A percentile compares a stretch with the other conserved stretches of the same genome.
Evolutionary conservation across 768 basidiomycete species (phyloP).

Genomic region (Naematelia encephala): DNA sequence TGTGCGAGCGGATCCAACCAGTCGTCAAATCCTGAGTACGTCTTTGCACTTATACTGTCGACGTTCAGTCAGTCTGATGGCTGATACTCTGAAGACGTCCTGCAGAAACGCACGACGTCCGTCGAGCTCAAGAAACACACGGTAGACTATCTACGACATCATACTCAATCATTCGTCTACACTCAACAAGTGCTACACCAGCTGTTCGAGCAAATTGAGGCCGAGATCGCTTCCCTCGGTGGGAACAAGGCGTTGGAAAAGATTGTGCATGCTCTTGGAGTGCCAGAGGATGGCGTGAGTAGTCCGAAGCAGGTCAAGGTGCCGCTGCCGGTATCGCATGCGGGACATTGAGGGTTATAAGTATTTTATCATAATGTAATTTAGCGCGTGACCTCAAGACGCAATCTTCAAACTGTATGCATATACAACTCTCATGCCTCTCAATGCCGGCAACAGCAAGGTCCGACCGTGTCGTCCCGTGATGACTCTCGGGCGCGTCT

Average conservation of each 20-base stretch:
- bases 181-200: constrained; percentile 66
- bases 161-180: constrained; percentile 83
- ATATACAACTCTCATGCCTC: too few species aligned
- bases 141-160: constrained; percentile 70
- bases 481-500: too few species aligned
- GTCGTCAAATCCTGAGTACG: constrained; percentile 79
- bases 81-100: constrained; percentile 61
- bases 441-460: too few species aligned
- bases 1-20: constrained; percentile 70
- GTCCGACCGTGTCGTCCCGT: too few species aligned
- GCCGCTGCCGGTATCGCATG: background rate
- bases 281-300: constrained; percentile 34
- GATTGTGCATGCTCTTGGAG: constrained; percentile 53
- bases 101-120: constrained; percentile 80
- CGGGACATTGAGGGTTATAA: background rate
- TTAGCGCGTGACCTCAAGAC: too few species aligned
- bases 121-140: constrained; percentile 75
- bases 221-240: constrained; percentile 69
- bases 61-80: background rate
- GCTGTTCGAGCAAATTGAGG: constrained; percentile 65
- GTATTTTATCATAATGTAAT: too few species aligned
- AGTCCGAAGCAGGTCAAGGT: background rate
- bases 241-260: constrained; percentile 63
- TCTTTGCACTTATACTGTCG: constrained; percentile 13
- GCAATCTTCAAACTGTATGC: too few species aligned